These are phyloP conservation scores for Thraustotheca clavata DNA, from an alignment of 352 stramenopile genomes.

Conservation along the genomic window DNA sequence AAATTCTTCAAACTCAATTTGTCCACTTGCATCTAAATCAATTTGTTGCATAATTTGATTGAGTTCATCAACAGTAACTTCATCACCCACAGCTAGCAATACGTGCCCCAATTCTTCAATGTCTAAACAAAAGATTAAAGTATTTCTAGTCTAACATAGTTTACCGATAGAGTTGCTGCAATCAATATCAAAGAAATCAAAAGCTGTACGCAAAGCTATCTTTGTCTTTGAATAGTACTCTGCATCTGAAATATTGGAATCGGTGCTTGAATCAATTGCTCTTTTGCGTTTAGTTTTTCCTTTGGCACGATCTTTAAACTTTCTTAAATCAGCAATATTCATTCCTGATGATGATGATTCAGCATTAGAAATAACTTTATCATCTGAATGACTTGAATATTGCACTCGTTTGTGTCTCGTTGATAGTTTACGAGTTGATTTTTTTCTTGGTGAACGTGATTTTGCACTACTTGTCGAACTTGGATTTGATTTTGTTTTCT, in stretches of 20 bases:
- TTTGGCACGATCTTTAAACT: conserved; percentile 12
- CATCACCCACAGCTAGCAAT: conserved; percentile 53
- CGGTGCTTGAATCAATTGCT: conserved; percentile 9
- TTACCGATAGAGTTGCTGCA: conserved; percentile 64
- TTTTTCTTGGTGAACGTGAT: not conserved
- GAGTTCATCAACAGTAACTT: conserved; percentile 60
- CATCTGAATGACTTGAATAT: not conserved
- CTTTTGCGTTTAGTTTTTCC: not conserved
- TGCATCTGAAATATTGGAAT: conserved; percentile 33
- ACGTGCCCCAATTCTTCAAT: conserved; percentile 46
- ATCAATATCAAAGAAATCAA: conserved; percentile 74
- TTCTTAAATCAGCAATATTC: not conserved
- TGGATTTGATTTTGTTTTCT: not conserved
- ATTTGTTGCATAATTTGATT: conserved; percentile 44
- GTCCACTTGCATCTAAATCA: conserved; percentile 55
- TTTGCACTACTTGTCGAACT: not conserved
- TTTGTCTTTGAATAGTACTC: conserved; percentile 60
- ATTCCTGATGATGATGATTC: conserved; percentile 10
- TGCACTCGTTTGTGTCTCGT: not conserved
- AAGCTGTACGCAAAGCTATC: conserved; percentile 45
- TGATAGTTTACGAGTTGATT: not conserved
- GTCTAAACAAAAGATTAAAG: conserved; percentile 6
- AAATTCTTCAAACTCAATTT: conserved; percentile 72
- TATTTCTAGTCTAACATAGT: not conserved
- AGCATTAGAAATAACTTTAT: not conserved